These are phyloP conservation scores for Acacia confusa DNA, from an alignment of 306 rosid genomes.

Conservation along the genomic window DNA sequence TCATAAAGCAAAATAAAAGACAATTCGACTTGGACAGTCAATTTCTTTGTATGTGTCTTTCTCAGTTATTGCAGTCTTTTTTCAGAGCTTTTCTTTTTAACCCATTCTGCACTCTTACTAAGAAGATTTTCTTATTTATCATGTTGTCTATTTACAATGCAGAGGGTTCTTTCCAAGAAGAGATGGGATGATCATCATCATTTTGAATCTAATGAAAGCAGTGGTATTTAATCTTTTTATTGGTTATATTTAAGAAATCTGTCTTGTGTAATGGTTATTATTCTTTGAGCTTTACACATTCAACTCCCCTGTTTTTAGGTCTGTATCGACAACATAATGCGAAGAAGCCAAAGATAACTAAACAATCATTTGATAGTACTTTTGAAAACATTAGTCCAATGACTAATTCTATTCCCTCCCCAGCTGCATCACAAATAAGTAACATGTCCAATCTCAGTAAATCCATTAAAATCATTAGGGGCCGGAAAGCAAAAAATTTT, in stretches of 20 bases:
- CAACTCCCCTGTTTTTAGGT: conserved; percentile 45
- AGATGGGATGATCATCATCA: conserved; percentile 66
- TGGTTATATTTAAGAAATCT: conserved; percentile 4
- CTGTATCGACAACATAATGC: conserved; percentile 55
- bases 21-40: background rate
- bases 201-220: conserved; percentile 65
- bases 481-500: conserved; percentile 55
- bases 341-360: conserved; percentile 70
- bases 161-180: conserved; percentile 73
- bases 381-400: conserved; percentile 56
- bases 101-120: background rate
- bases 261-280: background rate
- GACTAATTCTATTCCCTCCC: conserved; percentile 76
- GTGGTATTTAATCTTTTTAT: conserved; percentile 45
- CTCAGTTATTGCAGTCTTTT: background rate
- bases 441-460: conserved; percentile 70
- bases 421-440: conserved; percentile 80
- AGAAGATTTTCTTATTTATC: background rate
- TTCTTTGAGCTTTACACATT: conserved; percentile 22
- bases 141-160: conserved; percentile 32
- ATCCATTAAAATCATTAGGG: conserved; percentile 69
- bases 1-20: background rate
- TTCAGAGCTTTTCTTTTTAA: background rate
- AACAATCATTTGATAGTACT: conserved; percentile 64
- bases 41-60: background rate